Evolutionary conservation across 257 asterid genomes (phyloP).

Genomic region (Nicotiana attenuata): DNA sequence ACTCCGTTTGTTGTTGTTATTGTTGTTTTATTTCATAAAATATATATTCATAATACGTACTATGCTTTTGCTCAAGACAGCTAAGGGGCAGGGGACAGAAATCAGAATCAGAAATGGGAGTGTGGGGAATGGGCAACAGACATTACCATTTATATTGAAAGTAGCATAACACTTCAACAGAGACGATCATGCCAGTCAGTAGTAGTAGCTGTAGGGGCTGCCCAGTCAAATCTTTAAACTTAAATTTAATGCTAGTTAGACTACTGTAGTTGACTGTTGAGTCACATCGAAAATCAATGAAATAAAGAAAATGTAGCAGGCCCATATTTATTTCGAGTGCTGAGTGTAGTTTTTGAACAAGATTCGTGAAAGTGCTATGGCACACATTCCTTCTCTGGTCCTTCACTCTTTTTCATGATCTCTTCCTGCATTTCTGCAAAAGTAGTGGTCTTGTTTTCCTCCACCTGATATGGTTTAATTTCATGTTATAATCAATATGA

Average conservation of each 20-base stretch:
- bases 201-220: background rate
- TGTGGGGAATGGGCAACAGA: background rate
- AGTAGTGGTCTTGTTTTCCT: background rate
- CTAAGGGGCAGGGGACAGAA: background rate
- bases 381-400: background rate
- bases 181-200: conserved; percentile 11
- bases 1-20: no score
- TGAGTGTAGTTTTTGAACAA: background rate
- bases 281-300: background rate
- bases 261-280: background rate
- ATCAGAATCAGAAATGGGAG: background rate
- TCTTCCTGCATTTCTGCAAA: background rate
- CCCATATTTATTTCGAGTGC: background rate
- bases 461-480: background rate
- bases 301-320: background rate
- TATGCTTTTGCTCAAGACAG: background rate
- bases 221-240: background rate
- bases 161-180: background rate
- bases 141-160: conserved; percentile 4
- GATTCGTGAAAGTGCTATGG: background rate
- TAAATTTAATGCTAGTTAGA: background rate
- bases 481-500: background rate
- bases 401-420: background rate
- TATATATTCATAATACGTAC: no score
- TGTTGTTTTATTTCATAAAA: no score